A percentile compares a stretch with the other conserved stretches of the same genome.
These are phyloP conservation scores for Monosporascus ibericus DNA, from an alignment of 2,329 filamentous ascomycete species.

Conservation along the genomic window DNA sequence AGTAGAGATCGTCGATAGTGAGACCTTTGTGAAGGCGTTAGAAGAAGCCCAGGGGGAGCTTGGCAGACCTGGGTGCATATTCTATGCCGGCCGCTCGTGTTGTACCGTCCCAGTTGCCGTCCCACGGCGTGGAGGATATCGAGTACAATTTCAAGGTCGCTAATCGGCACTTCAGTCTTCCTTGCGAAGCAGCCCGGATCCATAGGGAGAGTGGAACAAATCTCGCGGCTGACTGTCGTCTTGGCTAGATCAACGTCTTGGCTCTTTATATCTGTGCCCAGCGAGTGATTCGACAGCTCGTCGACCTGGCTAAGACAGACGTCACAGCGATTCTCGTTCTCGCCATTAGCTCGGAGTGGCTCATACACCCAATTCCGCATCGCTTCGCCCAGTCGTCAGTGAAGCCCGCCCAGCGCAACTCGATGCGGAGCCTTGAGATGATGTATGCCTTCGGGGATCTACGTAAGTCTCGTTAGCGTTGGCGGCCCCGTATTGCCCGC, in stretches of 20 bases:
- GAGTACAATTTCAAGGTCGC: constrained; percentile 42
- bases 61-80: constrained; percentile 34
- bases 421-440: constrained; percentile 37
- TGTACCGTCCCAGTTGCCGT: constrained; percentile 33
- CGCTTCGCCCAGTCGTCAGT: constrained; percentile 43
- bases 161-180: not conserved
- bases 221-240: not conserved
- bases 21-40: constrained; percentile 31
- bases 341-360: constrained; percentile 41
- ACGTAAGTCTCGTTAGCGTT: constrained; percentile 40
- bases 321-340: constrained; percentile 33
- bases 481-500: constrained; percentile 35
- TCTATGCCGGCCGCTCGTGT: constrained; percentile 48
- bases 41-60: constrained; percentile 33
- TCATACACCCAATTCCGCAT: constrained; percentile 37
- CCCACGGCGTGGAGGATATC: constrained; percentile 36
- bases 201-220: not conserved
- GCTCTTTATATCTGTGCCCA: constrained; percentile 41
- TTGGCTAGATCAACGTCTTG: constrained; percentile 36
- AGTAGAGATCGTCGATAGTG: constrained; percentile 37
- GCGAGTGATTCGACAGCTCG: constrained; percentile 38
- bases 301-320: constrained; percentile 26
- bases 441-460: constrained; percentile 35
- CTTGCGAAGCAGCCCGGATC: not conserved
- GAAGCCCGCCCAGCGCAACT: constrained; percentile 45